Evolutionary conservation across 2,329 filamentous ascomycete genomes (phyloP).

Genomic region (Pseudogymnoascus sp.): DNA sequence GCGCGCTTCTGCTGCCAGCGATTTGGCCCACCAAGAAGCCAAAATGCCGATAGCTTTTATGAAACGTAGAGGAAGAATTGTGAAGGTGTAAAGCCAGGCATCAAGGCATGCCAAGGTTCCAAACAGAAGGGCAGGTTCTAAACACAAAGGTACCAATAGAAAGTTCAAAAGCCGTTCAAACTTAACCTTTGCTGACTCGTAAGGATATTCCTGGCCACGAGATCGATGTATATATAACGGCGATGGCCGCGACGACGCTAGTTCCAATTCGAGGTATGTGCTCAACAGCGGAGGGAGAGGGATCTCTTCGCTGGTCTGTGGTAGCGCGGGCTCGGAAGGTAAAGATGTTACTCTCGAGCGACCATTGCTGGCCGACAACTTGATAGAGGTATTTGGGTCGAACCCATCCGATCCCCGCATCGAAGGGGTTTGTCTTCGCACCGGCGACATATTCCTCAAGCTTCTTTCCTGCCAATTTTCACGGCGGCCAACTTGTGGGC

Average conservation of each 20-base stretch:
- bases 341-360: constrained; percentile 14
- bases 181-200: constrained; percentile 88
- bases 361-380: constrained; percentile 11
- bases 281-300: constrained; percentile 61
- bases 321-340: constrained; percentile 35
- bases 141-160: constrained; percentile 67
- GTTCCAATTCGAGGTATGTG: constrained; percentile 57
- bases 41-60: constrained; percentile 72
- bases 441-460: constrained; percentile 17
- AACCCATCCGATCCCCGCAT: constrained; percentile 21
- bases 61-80: constrained; percentile 86
- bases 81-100: constrained; percentile 94
- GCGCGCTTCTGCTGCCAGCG: constrained; percentile 62
- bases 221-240: constrained; percentile 60
- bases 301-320: constrained; percentile 35
- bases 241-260: constrained; percentile 55
- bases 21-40: constrained; percentile 67
- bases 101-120: constrained; percentile 88
- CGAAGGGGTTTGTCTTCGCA: constrained; percentile 19
- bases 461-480: background rate
- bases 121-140: constrained; percentile 82
- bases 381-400: constrained; percentile 21
- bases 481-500: background rate
- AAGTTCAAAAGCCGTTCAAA: constrained; percentile 89
- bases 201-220: constrained; percentile 55